These are phyloP conservation scores for Tritrichomonas foetus DNA, from an alignment of 208 protist species.

Conservation along the genomic window DNA sequence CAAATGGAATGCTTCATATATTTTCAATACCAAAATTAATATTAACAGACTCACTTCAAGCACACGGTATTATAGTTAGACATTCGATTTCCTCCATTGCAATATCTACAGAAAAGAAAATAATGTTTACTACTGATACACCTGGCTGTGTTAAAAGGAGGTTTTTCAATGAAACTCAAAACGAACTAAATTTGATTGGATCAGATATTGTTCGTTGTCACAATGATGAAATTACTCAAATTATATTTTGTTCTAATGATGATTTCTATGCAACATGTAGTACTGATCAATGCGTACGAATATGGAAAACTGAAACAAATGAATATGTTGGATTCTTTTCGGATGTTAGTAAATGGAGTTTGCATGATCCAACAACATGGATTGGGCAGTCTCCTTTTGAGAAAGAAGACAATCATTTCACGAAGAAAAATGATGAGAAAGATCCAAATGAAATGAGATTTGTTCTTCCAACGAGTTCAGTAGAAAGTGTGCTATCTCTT, in stretches of 20 bases:
- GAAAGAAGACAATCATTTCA: not conserved
- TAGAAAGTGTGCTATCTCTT: no score
- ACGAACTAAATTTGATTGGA: not conserved
- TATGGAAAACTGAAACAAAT: not conserved
- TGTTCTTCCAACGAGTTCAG: no score
- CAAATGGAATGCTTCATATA: not conserved
- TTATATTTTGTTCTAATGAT: not conserved
- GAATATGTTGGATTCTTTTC: not conserved
- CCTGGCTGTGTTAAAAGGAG: not conserved
- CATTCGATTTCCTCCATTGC: not conserved
- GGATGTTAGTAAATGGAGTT: constrained; percentile 21
- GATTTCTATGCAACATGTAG: not conserved
- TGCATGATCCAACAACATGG: not conserved
- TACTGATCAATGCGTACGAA: not conserved
- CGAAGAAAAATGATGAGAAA: no score
- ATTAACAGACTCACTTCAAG: not conserved
- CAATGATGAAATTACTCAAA: not conserved
- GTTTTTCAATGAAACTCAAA: no score
- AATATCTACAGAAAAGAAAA: no score
- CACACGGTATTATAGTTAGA: not conserved
- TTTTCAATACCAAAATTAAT: not conserved
- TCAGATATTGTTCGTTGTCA: not conserved
- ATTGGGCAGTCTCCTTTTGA: not conserved
- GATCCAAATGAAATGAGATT: no score
- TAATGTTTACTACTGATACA: not conserved